Evolutionary conservation across 148 eudicot species (phyloP).

Genomic region (Camellia japonica): DNA sequence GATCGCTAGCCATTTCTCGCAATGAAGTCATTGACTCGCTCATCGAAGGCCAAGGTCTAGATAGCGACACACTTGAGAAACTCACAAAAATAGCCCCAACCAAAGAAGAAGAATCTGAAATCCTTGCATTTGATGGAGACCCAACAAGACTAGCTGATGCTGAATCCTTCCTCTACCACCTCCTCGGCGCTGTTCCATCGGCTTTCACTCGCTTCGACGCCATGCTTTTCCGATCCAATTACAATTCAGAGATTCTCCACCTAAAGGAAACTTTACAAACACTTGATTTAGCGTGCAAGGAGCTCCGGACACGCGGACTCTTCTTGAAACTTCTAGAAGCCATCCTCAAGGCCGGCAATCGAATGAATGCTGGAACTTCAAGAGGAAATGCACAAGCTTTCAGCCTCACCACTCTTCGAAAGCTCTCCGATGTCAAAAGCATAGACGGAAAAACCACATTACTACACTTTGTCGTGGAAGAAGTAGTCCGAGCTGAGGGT

Average conservation of each 20-base stretch:
- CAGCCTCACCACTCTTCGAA: conserved; percentile 59
- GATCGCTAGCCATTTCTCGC: conserved; percentile 57
- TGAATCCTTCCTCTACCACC: conserved; percentile 74
- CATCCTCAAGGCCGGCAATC: conserved; percentile 83
- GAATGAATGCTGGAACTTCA: conserved; percentile 82
- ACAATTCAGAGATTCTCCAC: conserved; percentile 45
- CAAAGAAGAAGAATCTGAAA: conserved; percentile 55
- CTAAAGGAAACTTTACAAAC: conserved; percentile 48
- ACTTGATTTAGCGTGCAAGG: conserved; percentile 65
- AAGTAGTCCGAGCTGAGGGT: conserved; percentile 84
- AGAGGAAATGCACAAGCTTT: conserved; percentile 91
- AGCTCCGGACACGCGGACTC: conserved; percentile 63
- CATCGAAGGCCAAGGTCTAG: conserved; percentile 56
- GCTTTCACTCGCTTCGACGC: conserved; percentile 70
- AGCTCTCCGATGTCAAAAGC: conserved; percentile 84
- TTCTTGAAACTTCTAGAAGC: conserved; percentile 88
- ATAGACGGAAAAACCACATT: conserved; percentile 80
- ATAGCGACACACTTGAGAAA: conserved; percentile 63
- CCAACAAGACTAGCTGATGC: conserved; percentile 71
- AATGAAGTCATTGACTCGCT: conserved; percentile 58
- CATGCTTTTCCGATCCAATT: conserved; percentile 65
- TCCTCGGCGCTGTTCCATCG: conserved; percentile 67
- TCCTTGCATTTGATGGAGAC: conserved; percentile 67
- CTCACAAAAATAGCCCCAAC: conserved; percentile 67
- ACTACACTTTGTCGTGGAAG: conserved; percentile 83